These are phyloP conservation scores for Leccinum subatratum DNA, from an alignment of 1,284 basidiomycete genomes.

Conservation along the genomic window DNA sequence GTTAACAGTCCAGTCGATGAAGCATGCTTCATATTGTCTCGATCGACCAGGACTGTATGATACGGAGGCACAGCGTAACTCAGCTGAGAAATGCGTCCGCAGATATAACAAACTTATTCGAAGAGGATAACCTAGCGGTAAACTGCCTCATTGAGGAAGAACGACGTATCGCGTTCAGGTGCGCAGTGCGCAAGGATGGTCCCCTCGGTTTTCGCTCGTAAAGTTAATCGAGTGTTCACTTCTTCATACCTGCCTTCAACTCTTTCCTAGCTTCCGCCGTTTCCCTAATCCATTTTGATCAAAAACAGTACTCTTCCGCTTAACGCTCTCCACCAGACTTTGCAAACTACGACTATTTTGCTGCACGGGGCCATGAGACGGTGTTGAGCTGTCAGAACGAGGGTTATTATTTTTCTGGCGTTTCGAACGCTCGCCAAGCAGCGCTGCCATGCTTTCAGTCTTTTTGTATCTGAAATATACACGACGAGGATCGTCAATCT, in stretches of 20 bases:
- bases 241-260: slow-evolving; percentile 6
- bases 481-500: background rate
- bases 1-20: slow-evolving; percentile 1
- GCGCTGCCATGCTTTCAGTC: slow-evolving; percentile 80
- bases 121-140: background rate
- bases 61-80: background rate
- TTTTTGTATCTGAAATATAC: slow-evolving; percentile 68
- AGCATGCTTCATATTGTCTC: background rate
- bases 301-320: slow-evolving; percentile 58
- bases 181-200: background rate
- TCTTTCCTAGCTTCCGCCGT: slow-evolving; percentile 43
- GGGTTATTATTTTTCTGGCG: slow-evolving; percentile 44
- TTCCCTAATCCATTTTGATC: slow-evolving; percentile 44
- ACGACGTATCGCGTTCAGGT: background rate
- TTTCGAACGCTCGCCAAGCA: slow-evolving; percentile 70
- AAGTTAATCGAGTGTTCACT: background rate
- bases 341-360: slow-evolving; percentile 44
- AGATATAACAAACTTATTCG: background rate
- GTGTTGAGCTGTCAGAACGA: slow-evolving; percentile 8
- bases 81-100: too few relatives aligned
- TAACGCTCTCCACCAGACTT: slow-evolving; percentile 78
- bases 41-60: background rate
- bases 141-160: background rate
- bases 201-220: background rate
- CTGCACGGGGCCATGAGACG: slow-evolving; percentile 8